A percentile compares a stretch with the other conserved stretches of the same genome.
These are phyloP conservation scores for Aurifilum marmelostoma DNA, from an alignment of 2,329 filamentous ascomycete genomes.

Conservation along the genomic window DNA sequence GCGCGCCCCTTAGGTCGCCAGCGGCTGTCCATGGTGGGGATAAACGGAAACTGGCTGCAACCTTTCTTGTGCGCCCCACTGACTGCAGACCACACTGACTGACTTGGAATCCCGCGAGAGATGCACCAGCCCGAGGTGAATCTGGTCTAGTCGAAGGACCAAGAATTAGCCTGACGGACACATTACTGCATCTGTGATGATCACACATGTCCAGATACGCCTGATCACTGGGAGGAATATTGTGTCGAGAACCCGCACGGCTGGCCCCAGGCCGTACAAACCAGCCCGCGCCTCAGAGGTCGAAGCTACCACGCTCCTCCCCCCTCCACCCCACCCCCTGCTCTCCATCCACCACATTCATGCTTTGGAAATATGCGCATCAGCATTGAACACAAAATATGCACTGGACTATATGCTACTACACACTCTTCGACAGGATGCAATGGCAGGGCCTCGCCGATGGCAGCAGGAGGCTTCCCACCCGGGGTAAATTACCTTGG, in stretches of 20 bases:
- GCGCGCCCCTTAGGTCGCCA: not conserved
- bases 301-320: not conserved
- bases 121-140: not conserved
- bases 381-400: not conserved
- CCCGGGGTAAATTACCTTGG: not conserved
- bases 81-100: conserved; percentile 1
- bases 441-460: too few relatives aligned
- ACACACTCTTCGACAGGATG: not conserved
- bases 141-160: not conserved
- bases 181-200: not conserved
- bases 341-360: not conserved
- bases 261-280: not conserved
- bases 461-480: not conserved
- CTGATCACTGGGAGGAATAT: not conserved
- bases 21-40: conserved; percentile 4
- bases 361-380: not conserved
- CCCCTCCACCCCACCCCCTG: not conserved
- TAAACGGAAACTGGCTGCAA: conserved; percentile 2
- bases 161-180: not conserved
- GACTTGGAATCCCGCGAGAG: not conserved
- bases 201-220: not conserved
- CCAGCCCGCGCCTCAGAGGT: conserved; percentile 13
- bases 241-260: not conserved
- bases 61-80: conserved; percentile 2
- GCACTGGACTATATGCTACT: not conserved